phyloP scores from a whole-genome alignment of 192 early-diverging fungal genomes.

The Backusella liffmaniae region DNA sequence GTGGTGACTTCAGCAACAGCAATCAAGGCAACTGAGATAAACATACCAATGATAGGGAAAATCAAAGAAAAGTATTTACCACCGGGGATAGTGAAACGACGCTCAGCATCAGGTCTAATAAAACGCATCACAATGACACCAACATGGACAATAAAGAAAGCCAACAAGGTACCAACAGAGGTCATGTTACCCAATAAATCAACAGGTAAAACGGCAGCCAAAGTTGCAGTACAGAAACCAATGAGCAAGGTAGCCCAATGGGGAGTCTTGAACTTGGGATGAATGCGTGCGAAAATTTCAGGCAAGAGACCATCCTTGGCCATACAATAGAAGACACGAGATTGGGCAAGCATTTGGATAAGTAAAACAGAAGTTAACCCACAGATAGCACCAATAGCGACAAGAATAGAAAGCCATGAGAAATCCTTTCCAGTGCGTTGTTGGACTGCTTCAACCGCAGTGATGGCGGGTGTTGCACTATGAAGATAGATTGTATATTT shows the following conservation, averaged over 20 bases:
- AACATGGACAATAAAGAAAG: slow-evolving; percentile 84
- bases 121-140: slow-evolving; percentile 74
- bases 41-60: slow-evolving; percentile 63
- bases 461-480: slow-evolving; percentile 56
- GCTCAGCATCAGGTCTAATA: slow-evolving; percentile 64
- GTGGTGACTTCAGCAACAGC: slow-evolving; percentile 62
- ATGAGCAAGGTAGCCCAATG: slow-evolving; percentile 66
- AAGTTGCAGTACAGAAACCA: slow-evolving; percentile 62
- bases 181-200: slow-evolving; percentile 84
- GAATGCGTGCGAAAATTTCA: slow-evolving; percentile 61
- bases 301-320: slow-evolving; percentile 87
- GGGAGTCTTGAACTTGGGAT: slow-evolving; percentile 75
- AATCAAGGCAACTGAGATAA: slow-evolving; percentile 60
- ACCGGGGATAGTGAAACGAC: slow-evolving; percentile 75
- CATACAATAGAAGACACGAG: slow-evolving; percentile 88
- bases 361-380: slow-evolving; percentile 84
- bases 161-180: slow-evolving; percentile 80
- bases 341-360: slow-evolving; percentile 73
- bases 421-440: slow-evolving; percentile 42
- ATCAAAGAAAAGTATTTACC: slow-evolving; percentile 37
- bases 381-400: slow-evolving; percentile 72
- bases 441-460: slow-evolving; percentile 34
- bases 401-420: slow-evolving; percentile 69
- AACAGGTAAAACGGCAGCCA: slow-evolving; percentile 75
- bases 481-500: slow-evolving; percentile 51